A percentile compares a stretch with the other conserved stretches of the same genome.
phyloP scores from a whole-genome alignment of 805 yeast species.

The Ogataea dorogensis region DNA sequence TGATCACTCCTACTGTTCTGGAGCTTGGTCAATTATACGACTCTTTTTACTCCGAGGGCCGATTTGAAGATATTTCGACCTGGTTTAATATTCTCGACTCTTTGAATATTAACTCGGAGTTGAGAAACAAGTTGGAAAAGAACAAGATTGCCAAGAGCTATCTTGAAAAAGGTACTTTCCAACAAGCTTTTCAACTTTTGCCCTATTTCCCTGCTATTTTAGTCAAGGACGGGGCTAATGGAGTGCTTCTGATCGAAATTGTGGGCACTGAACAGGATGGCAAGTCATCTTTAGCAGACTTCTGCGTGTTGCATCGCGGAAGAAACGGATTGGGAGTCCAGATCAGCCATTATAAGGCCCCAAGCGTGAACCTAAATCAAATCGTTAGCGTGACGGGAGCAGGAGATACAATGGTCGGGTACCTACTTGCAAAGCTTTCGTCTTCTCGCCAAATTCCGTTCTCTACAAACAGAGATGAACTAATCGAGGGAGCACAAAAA shows the following conservation, averaged over 20 bases:
- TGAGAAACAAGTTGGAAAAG: conserved; percentile 46
- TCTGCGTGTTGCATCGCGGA: conserved; percentile 26
- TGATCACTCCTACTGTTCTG: conserved; percentile 66
- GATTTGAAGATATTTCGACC: conserved; percentile 49
- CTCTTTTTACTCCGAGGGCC: conserved; percentile 40
- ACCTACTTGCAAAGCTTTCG: conserved; percentile 45
- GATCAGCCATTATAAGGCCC: conserved; percentile 56
- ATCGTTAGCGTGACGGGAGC: conserved; percentile 81
- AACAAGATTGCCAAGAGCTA: conserved; percentile 29
- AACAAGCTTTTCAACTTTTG: conserved; percentile 66
- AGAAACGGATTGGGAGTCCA: conserved; percentile 47
- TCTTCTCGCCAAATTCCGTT: conserved; percentile 1
- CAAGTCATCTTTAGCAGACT: conserved; percentile 9
- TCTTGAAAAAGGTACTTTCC: conserved; percentile 48
- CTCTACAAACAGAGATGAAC: conserved; percentile 15
- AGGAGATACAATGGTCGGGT: conserved; percentile 80
- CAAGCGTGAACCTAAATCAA: conserved; percentile 32
- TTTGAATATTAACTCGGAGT: conserved; percentile 45
- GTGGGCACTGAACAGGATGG: conserved; percentile 20
- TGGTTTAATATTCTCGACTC: conserved; percentile 79
- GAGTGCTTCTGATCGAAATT: conserved; percentile 51
- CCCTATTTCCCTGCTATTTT: conserved; percentile 70
- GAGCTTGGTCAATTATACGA: conserved; percentile 60
- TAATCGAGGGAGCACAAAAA: conserved; percentile 25
- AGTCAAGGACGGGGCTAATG: conserved; percentile 66